Evolutionary conservation across 352 stramenopile species (phyloP).

Genomic region (Pythium myriotylum): DNA sequence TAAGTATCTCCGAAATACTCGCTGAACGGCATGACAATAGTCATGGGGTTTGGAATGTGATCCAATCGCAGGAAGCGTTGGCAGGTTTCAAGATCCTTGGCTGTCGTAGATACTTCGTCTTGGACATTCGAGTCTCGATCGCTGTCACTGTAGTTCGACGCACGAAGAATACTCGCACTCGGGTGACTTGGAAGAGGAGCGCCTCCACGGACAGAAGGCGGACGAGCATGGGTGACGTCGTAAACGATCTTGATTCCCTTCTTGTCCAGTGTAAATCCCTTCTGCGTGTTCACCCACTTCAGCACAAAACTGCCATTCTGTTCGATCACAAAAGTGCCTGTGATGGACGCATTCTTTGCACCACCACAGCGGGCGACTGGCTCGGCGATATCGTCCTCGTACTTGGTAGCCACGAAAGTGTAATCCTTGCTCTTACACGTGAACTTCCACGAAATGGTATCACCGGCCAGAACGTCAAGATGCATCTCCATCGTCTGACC

Average conservation of each 20-base stretch:
- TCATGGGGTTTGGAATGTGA: slow-evolving; percentile 72
- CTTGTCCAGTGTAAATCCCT: slow-evolving; percentile 59
- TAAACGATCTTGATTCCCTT: slow-evolving; percentile 68
- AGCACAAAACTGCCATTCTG: slow-evolving; percentile 74
- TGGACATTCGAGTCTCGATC: neutral
- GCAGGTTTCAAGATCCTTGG: slow-evolving; percentile 59
- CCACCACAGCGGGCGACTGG: slow-evolving; percentile 56
- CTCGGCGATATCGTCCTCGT: slow-evolving; percentile 53
- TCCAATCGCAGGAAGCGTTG: slow-evolving; percentile 53
- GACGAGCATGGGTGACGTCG: slow-evolving; percentile 50
- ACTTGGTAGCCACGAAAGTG: slow-evolving; percentile 63
- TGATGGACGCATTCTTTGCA: slow-evolving; percentile 69
- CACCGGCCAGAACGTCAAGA: slow-evolving; percentile 65
- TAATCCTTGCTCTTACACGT: slow-evolving; percentile 60
- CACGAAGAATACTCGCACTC: neutral
- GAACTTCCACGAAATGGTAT: slow-evolving; percentile 70
- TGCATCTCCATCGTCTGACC: slow-evolving; percentile 82
- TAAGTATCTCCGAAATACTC: slow-evolving; percentile 56
- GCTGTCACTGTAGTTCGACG: slow-evolving; percentile 12
- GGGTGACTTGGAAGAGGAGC: neutral
- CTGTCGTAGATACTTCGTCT: slow-evolving; percentile 13
- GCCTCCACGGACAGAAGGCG: slow-evolving; percentile 5
- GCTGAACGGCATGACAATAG: slow-evolving; percentile 62
- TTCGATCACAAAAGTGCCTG: slow-evolving; percentile 48
- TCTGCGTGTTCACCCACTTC: slow-evolving; percentile 75